Percentiles rank a stretch among this genome's conserved stretches.
These are phyloP conservation scores for Uncinocarpus reesii DNA, from an alignment of 2,329 filamentous ascomycete species.

Conservation along the genomic window DNA sequence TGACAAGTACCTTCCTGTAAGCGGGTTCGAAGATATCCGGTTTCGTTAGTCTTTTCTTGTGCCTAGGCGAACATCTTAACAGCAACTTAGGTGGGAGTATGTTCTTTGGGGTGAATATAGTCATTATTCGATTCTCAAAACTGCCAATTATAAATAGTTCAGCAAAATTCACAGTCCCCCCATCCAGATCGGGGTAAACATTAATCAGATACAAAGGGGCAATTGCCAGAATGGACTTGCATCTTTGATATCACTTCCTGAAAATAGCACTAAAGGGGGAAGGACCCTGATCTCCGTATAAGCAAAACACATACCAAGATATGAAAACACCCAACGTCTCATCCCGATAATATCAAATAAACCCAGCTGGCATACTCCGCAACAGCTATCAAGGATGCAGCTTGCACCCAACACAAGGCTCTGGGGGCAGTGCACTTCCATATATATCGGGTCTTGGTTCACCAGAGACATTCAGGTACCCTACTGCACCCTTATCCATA, in stretches of 20 bases:
- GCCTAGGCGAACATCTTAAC: not conserved
- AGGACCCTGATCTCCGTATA: no score
- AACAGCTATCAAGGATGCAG: constrained; percentile 24
- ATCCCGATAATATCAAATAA: no score
- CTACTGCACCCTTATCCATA: constrained; percentile 29
- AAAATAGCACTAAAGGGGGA: no score
- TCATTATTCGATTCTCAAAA: not conserved
- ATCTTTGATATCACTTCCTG: no score
- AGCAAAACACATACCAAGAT: no score
- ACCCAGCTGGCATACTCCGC: no score
- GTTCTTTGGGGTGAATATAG: not conserved
- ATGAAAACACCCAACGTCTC: no score
- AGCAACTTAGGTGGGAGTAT: not conserved
- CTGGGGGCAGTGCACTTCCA: constrained; percentile 21
- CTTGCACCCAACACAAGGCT: constrained; percentile 27
- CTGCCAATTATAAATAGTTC: not conserved
- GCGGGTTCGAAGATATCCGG: not conserved
- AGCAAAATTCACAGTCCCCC: no score
- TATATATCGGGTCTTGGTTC: constrained; percentile 23
- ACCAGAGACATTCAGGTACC: constrained; percentile 29
- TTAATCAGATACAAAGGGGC: no score
- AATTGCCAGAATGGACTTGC: no score
- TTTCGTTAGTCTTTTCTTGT: not conserved
- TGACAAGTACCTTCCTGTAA: constrained; percentile 2
- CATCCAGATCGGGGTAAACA: no score